phyloP scores from a whole-genome alignment of 805 yeast species.

The Jamesozyma gamospora region DNA sequence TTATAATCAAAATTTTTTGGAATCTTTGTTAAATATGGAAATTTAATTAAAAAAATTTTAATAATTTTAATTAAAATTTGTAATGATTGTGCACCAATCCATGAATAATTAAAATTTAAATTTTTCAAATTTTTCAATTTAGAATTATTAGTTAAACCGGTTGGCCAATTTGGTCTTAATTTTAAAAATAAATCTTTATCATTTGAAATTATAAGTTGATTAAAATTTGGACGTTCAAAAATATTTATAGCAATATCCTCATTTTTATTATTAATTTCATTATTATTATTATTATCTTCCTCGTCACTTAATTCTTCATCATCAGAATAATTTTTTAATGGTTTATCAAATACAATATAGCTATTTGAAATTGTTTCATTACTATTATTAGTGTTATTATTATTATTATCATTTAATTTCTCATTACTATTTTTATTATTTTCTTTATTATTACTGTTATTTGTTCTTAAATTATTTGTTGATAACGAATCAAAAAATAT shows the following conservation, averaged over 20 bases:
- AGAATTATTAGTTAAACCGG: slow-evolving; percentile 17
- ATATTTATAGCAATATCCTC: slow-evolving; percentile 13
- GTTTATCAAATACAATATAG: slow-evolving; percentile 3
- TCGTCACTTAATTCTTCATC: slow-evolving; percentile 1
- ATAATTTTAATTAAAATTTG: slow-evolving; percentile 12
- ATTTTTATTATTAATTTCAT: background rate
- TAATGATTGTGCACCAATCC: slow-evolving; percentile 22
- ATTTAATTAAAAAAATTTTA: slow-evolving; percentile 13
- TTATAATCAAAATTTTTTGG: slow-evolving; percentile 17
- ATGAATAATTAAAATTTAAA: slow-evolving; percentile 10
- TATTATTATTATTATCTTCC: slow-evolving; percentile 1
- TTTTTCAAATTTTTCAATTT: slow-evolving; percentile 15
- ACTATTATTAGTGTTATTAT: background rate
- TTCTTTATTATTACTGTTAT: background rate
- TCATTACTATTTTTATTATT: background rate
- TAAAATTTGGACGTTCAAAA: slow-evolving; percentile 20
- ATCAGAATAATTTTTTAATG: slow-evolving; percentile 3
- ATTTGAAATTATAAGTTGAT: slow-evolving; percentile 9
- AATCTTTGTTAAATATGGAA: slow-evolving; percentile 20
- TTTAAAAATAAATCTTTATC: slow-evolving; percentile 11
- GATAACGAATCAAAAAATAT: slow-evolving; percentile 2
- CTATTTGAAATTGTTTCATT: background rate
- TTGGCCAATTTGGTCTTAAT: slow-evolving; percentile 23
- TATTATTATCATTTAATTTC: background rate
- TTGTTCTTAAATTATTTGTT: background rate